These are phyloP conservation scores for Metschnikowia corniflorae DNA, from an alignment of 805 yeast genomes.

Conservation along the genomic window DNA sequence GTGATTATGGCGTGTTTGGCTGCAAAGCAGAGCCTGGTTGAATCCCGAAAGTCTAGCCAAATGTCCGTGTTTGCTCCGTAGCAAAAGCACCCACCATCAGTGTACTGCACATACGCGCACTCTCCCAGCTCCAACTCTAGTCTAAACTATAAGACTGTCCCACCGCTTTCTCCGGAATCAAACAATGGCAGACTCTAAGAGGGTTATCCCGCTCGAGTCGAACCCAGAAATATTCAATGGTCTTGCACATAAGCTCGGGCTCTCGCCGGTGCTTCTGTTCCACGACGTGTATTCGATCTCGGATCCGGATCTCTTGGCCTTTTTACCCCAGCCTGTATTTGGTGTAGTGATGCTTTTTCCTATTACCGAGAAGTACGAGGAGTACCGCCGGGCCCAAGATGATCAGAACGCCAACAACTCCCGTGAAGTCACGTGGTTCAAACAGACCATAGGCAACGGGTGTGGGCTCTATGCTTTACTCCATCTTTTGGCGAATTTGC, in stretches of 20 bases:
- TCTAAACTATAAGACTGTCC: no score
- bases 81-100: no score
- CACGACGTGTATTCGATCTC: conserved; percentile 82
- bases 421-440: conserved; percentile 62
- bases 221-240: conserved; percentile 80
- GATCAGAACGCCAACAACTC: conserved; percentile 25
- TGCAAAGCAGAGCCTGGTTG: no score
- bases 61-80: no score
- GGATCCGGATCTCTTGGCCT: conserved; percentile 75
- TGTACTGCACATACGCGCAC: no score
- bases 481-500: conserved; percentile 52
- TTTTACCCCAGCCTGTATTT: conserved; percentile 76
- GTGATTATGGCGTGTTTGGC: no score
- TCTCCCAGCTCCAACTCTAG: no score
- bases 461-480: conserved; percentile 90
- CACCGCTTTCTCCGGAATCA: no score
- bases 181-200: conserved; percentile 15
- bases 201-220: conserved; percentile 83
- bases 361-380: conserved; percentile 58
- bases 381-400: conserved; percentile 43
- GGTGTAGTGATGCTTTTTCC: conserved; percentile 85
- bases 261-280: conserved; percentile 56
- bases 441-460: conserved; percentile 81
- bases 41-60: no score
- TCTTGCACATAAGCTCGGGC: conserved; percentile 66